These are phyloP conservation scores for Butyriboletus appendiculatus DNA, from an alignment of 1,284 basidiomycete genomes.

Conservation along the genomic window DNA sequence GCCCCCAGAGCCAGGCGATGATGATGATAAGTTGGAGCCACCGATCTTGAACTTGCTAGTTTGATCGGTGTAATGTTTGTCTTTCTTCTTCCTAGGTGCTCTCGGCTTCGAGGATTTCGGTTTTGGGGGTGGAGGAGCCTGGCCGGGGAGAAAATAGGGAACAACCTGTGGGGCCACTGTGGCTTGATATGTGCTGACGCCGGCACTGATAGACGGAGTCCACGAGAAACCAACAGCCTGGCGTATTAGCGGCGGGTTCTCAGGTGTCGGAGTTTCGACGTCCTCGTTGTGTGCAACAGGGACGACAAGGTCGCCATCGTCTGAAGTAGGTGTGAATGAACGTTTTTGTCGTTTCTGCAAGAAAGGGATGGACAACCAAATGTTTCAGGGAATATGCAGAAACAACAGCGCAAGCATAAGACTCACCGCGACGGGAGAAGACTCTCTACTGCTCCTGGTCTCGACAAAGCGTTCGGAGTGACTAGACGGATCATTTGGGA, in stretches of 20 bases:
- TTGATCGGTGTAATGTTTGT: slow-evolving; percentile 23
- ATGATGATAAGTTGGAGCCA: slow-evolving; percentile 24
- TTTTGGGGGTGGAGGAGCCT: slow-evolving; percentile 38
- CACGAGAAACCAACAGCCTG: slow-evolving; percentile 56
- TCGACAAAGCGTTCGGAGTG: slow-evolving; percentile 12
- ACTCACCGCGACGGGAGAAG: slow-evolving; percentile 48
- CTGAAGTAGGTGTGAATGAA: slow-evolving; percentile 52
- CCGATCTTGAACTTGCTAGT: slow-evolving; percentile 30
- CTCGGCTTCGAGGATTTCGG: slow-evolving; percentile 29
- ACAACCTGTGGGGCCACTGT: slow-evolving; percentile 27
- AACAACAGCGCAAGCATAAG: not conserved
- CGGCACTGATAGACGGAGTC: slow-evolving; percentile 28
- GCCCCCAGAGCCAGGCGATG: slow-evolving; percentile 29
- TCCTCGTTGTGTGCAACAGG: slow-evolving; percentile 42
- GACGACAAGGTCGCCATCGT: slow-evolving; percentile 46
- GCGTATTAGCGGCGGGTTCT: slow-evolving; percentile 49
- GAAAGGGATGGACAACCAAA: not conserved
- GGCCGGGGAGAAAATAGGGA: slow-evolving; percentile 53
- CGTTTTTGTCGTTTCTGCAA: slow-evolving; percentile 41
- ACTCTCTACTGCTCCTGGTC: slow-evolving; percentile 56
- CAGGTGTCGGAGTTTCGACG: slow-evolving; percentile 49
- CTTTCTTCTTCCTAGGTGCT: slow-evolving; percentile 29
- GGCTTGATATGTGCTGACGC: slow-evolving; percentile 49
- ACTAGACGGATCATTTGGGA: slow-evolving; percentile 1
- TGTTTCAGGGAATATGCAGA: not conserved